Base-by-base conservation (phyloP, 306 rosid genomes). In the Clitoria ternatea region DNA sequence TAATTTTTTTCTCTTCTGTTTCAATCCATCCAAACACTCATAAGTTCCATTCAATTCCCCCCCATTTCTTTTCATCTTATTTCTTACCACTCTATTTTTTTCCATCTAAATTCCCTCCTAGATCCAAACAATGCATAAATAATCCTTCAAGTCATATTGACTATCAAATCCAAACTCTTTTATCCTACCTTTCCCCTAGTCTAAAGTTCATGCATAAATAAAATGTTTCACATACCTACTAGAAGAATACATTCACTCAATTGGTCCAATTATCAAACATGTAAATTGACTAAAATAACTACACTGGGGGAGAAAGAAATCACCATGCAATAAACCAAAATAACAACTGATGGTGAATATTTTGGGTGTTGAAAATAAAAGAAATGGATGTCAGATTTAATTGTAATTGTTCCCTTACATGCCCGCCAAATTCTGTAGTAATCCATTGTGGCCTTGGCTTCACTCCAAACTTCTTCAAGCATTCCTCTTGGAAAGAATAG, bases 381-480 rank as follows among this genome's bases (percentile, higher is more conserved):
- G 65, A 52, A 61, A 81, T 50, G 12, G 40, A 79, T 35, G 29
- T n/a, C 3, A 68, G 7, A 60, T 69, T 64, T 67, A 80, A 39
- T 15, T 29, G n/a, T 22, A 45, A 62, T 14, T 45, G 35, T 70
- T 75, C 24, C 53, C 96, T 80, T 79, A 92, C 96, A 66, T 85
- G 91, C 44, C 97, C 97, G 9, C 96, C 97, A 8, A 89, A 91
- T 61, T 87, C 84, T 22, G 88, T 89, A 52, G 90, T 82, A 75
- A 89, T 85, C 97, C 88, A 85, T 64, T 44, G 75, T 35, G 91
- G 88, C 81, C 96, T 83, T 33, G 96, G 96, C 78, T 69, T 79
- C 69, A 79, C 94, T 47, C 76, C 78, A 59, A 72, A 84, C 6
- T 26, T 13, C 45, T 63, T 75, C 69, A 81, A 40, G 81, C 96